Evolutionary conservation across 2,329 filamentous ascomycete genomes (phyloP).

Genomic region (Cladosporium sp.): DNA sequence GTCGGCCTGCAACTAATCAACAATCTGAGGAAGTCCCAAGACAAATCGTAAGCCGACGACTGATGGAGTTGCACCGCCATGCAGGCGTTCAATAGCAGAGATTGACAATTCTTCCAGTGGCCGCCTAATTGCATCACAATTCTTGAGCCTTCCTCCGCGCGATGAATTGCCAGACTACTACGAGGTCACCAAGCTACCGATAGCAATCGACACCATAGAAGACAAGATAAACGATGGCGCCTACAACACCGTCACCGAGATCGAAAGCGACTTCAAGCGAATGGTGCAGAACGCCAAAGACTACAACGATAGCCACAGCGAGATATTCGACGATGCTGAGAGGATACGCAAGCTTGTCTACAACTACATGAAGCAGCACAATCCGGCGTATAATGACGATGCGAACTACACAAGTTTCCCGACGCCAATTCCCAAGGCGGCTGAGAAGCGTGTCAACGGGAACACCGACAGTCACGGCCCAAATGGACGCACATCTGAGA

Average conservation of each 20-base stretch:
- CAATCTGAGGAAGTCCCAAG: constrained; percentile 68
- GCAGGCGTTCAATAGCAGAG: neutral
- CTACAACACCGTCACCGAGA: constrained; percentile 66
- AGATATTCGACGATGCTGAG: constrained; percentile 78
- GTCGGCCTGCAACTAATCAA: constrained; percentile 71
- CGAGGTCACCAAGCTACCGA: constrained; percentile 68
- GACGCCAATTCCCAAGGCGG: constrained; percentile 61
- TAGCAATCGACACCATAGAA: constrained; percentile 74
- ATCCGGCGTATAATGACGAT: constrained; percentile 71
- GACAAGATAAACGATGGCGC: constrained; percentile 64
- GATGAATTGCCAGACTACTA: constrained; percentile 68
- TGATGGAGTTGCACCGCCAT: neutral
- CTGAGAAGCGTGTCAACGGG: constrained; percentile 21
- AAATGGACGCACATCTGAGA: constrained; percentile 7
- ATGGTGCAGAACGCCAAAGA: constrained; percentile 86
- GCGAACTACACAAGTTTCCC: constrained; percentile 66
- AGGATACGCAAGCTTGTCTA: constrained; percentile 80
- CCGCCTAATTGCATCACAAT: constrained; percentile 69
- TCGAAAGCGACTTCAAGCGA: constrained; percentile 83
- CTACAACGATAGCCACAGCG: constrained; percentile 69
- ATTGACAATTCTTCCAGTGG: constrained; percentile 47
- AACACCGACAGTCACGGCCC: constrained; percentile 18
- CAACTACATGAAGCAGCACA: constrained; percentile 82
- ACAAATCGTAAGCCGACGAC: constrained; percentile 66
- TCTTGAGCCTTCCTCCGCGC: constrained; percentile 61